Evolutionary conservation across 148 eudicot species (phyloP).

Genomic region (Arctostaphylos glauca): DNA sequence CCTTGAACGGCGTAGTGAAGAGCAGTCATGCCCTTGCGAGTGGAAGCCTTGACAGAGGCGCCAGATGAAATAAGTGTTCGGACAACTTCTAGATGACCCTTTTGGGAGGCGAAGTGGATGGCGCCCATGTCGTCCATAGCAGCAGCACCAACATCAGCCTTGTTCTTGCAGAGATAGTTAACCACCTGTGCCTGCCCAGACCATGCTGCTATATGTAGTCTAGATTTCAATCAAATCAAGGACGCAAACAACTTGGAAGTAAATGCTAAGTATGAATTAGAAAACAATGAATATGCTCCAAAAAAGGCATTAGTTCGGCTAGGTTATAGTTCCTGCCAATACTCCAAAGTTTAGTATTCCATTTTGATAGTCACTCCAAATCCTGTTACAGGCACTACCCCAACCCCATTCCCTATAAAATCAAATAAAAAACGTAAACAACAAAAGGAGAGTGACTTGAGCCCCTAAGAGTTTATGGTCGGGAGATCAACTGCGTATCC

Average conservation of each 20-base stretch:
- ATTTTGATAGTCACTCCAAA: too few species aligned
- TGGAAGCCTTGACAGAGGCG: constrained; percentile 61
- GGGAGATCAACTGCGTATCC: too few species aligned
- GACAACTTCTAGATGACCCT: constrained; percentile 85
- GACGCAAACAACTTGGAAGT: constrained; percentile 19
- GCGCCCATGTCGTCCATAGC: constrained; percentile 98
- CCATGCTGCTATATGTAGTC: constrained; percentile 98
- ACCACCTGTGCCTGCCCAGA: constrained; percentile 80
- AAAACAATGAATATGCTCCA: too few species aligned
- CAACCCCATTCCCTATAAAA: too few species aligned
- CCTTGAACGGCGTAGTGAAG: constrained; percentile 95
- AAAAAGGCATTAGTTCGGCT: background rate
- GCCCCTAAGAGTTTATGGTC: too few species aligned
- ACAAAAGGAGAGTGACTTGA: too few species aligned
- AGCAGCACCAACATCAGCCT: constrained; percentile 89
- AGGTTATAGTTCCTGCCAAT: background rate
- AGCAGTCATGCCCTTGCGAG: constrained; percentile 89
- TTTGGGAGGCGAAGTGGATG: constrained; percentile 93
- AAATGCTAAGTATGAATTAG: background rate
- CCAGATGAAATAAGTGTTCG: constrained; percentile 62
- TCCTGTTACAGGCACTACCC: too few species aligned
- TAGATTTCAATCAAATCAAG: constrained; percentile 46
- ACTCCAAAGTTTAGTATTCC: background rate
- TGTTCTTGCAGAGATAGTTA: constrained; percentile 74
- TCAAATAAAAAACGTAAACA: too few species aligned